These are phyloP conservation scores for Datisca glomerata DNA, from an alignment of 306 rosid genomes.

Conservation along the genomic window DNA sequence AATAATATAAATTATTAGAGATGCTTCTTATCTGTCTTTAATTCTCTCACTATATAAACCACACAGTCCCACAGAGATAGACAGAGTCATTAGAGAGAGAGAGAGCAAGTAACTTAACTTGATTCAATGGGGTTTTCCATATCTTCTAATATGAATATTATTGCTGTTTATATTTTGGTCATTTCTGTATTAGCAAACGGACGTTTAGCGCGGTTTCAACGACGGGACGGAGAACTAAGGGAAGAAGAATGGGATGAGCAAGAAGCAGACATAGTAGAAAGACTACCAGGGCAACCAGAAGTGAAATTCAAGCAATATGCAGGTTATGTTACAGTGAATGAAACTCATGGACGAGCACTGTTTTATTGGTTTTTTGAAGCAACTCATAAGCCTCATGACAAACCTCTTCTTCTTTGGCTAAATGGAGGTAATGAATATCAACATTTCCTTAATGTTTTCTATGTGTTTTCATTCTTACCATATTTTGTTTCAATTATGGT, in stretches of 20 bases:
- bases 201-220: conserved; percentile 1
- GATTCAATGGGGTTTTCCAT: conserved; percentile 11
- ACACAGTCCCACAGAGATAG: background rate
- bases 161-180: conserved; percentile 11
- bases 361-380: conserved; percentile 87
- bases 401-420: conserved; percentile 77
- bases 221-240: background rate
- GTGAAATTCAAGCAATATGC: conserved; percentile 67
- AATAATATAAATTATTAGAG: too few species aligned
- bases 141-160: background rate
- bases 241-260: conserved; percentile 15
- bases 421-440: conserved; percentile 56
- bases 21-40: conserved; percentile 6
- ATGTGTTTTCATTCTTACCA: background rate
- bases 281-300: conserved; percentile 58
- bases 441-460: background rate
- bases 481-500: background rate
- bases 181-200: background rate
- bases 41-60: conserved; percentile 10
- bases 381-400: conserved; percentile 16
- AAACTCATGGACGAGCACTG: conserved; percentile 66
- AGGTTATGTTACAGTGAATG: conserved; percentile 60
- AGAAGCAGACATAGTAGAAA: conserved; percentile 39
- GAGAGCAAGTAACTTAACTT: background rate
- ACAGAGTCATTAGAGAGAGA: background rate